Conservation (phyloP, 2,329 filamentous ascomycete species). For the Drechslerella coelobrocha region DNA sequence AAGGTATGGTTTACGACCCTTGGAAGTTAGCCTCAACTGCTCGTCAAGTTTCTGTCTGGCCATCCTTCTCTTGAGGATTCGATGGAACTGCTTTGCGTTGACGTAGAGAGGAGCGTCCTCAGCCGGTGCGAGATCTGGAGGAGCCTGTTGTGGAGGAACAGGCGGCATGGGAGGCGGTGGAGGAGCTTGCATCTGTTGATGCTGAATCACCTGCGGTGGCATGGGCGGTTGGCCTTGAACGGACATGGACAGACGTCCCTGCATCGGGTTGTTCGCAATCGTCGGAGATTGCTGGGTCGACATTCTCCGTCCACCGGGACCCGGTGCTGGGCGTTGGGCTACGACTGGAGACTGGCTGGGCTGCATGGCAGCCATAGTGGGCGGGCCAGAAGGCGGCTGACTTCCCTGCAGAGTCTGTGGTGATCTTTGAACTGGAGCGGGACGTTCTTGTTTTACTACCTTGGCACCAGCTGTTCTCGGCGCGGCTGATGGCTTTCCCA, state of each 20-base stretch:
- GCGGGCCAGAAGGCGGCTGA: constrained; percentile 36
- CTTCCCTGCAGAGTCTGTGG: constrained; percentile 47
- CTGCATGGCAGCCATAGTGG: constrained; percentile 42
- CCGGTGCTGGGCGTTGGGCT: constrained; percentile 26
- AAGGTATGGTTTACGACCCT: constrained; percentile 94
- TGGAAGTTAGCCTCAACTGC: constrained; percentile 86
- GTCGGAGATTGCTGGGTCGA: constrained; percentile 48
- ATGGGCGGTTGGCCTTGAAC: constrained; percentile 41
- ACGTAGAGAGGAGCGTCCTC: constrained; percentile 97
- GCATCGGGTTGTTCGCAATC: constrained; percentile 42
- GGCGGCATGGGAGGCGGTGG: constrained; percentile 61
- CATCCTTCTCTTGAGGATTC: constrained; percentile 91
- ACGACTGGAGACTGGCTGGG: constrained; percentile 42
- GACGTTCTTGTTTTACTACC: constrained; percentile 49
- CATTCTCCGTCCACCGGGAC: constrained; percentile 45
- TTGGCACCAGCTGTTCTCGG: constrained; percentile 36
- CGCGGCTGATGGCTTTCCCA: constrained; percentile 44
- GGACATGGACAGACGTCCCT: constrained; percentile 44
- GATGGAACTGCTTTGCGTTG: constrained; percentile 98
- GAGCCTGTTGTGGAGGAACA: constrained; percentile 74
- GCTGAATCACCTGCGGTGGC: constrained; percentile 51
- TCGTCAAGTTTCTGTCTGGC: constrained; percentile 94
- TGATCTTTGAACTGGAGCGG: constrained; percentile 41
- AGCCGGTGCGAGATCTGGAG: constrained; percentile 76
- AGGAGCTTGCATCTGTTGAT: constrained; percentile 56